A percentile compares a stretch with the other conserved stretches of the same genome.
phyloP scores from a whole-genome alignment of 2,329 filamentous ascomycete species.

The Amauroascus verrucosus region DNA sequence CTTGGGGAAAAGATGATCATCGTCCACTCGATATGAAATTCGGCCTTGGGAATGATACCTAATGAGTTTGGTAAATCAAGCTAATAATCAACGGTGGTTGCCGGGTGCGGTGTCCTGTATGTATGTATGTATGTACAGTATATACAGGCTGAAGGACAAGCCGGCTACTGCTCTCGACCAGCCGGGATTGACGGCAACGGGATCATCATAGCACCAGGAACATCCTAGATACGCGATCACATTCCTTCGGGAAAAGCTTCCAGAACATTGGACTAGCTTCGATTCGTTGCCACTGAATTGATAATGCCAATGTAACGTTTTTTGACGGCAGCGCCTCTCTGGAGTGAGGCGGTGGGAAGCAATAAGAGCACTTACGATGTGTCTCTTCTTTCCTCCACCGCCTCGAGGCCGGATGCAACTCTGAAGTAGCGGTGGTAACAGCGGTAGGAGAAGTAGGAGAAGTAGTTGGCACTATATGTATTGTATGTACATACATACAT shows the following conservation, averaged over 20 bases:
- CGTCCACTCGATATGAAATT: too few relatives aligned
- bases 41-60: too few relatives aligned
- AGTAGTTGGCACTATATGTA: too few relatives aligned
- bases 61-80: too few relatives aligned
- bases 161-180: background rate
- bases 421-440: too few relatives aligned
- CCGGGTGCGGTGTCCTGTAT: too few relatives aligned
- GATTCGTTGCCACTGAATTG: background rate
- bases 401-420: background rate
- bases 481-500: too few relatives aligned
- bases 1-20: too few relatives aligned
- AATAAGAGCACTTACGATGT: background rate
- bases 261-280: background rate
- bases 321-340: background rate
- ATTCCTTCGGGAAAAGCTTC: conserved; percentile 3
- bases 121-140: background rate
- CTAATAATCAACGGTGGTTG: too few relatives aligned
- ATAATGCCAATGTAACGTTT: conserved; percentile 4
- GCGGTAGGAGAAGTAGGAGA: too few relatives aligned
- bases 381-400: background rate
- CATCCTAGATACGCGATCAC: conserved; percentile 1
- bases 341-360: background rate
- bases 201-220: conserved; percentile 2
- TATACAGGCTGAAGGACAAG: too few relatives aligned
- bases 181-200: background rate